These are phyloP conservation scores for Botryotinia calthae DNA, from an alignment of 2,329 filamentous ascomycete genomes.

Conservation along the genomic window DNA sequence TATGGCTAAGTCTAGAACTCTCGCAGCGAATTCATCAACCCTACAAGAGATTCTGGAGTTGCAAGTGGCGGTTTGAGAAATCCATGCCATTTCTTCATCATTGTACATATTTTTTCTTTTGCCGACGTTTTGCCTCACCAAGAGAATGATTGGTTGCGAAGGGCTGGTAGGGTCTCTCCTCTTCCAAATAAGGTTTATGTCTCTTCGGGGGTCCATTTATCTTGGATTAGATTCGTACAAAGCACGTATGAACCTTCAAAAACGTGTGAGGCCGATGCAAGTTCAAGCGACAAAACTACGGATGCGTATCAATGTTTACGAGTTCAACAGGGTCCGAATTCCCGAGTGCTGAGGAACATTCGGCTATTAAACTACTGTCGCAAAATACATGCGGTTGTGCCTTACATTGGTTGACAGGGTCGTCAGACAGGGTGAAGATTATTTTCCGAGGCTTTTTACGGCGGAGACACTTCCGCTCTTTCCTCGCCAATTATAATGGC, in stretches of 20 bases:
- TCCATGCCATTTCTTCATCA: neutral
- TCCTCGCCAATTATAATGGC: neutral
- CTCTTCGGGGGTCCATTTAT: neutral
- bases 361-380: neutral
- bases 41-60: neutral
- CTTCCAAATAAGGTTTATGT: slow-evolving; percentile 4
- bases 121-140: neutral
- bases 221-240: neutral
- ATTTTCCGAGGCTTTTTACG: neutral
- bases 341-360: neutral
- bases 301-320: neutral
- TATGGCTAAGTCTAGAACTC: neutral
- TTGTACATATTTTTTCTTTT: neutral
- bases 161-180: neutral
- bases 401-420: neutral
- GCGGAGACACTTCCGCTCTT: neutral
- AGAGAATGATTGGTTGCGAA: neutral
- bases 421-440: neutral
- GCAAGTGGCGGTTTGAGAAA: neutral
- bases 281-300: neutral
- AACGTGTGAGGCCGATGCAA: slow-evolving; percentile 1
- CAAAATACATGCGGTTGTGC: neutral
- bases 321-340: neutral
- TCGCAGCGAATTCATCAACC: neutral
- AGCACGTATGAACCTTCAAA: neutral